Base-by-base conservation (phyloP, 2,329 filamentous ascomycete genomes). In the Leptographium procerum region DNA sequence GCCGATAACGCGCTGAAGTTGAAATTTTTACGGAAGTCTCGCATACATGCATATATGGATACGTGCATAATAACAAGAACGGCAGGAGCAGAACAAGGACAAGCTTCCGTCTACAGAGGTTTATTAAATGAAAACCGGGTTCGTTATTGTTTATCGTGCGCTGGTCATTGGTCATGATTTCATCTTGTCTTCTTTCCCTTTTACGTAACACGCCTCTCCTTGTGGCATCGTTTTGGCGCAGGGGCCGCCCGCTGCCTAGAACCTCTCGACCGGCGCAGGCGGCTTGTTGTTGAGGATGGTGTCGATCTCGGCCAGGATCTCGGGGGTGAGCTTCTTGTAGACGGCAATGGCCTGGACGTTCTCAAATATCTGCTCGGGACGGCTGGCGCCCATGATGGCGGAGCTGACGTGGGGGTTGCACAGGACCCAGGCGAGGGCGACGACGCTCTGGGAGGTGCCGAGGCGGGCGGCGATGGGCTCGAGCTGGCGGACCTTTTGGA, bases 391-490 rank as follows among this genome's bases (percentile, higher is more conserved):
- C 0, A 79, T 83, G 64, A 86, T 85, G 50, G 80, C 82, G 14
- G 77, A 79, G 66, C 79, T 83, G 53, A 85, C 78, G 59, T 82
- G 78, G 62, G 77, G 76, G 66, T 85, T 85, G 68, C 75, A 80
- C 52, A 85, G 71, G 13, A 82, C 78, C 82, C 83, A 86, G 2
- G 81, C 82, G 55, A 85, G 72, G 0, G 82, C 81, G 50, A 85
- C 72, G 57, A 75, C 73, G 64, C 73, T 75, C 71, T 76, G 70
- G 68, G 79, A 82, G 59, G 85, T 74, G 13, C 79, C 83, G 48
- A 90, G 72, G 64, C 76, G 78, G 57, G 87, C 77, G 1, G 87
- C 86, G 62, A 90, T 77, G 57, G 80, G 74, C 75, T 81, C 72
- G 62, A 83, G 71, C 65, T 77, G 76, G 64, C 77, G 79, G 57